These are phyloP conservation scores for Arabis alpina DNA, from an alignment of 345 rosid genomes.

Conservation along the genomic window DNA sequence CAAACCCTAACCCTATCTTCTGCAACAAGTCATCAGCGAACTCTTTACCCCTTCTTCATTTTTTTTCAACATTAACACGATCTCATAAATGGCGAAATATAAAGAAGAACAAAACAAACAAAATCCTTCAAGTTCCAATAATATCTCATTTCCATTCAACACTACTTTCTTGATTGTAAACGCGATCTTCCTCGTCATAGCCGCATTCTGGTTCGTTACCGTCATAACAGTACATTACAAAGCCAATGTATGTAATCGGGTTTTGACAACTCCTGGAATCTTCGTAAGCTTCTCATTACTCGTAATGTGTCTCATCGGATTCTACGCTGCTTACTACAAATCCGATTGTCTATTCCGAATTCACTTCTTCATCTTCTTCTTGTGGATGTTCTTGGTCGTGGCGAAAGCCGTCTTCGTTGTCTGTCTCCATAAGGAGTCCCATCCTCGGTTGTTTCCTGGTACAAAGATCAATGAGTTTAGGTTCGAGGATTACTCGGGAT, in stretches of 20 bases:
- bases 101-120: conserved; percentile 29
- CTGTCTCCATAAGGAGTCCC: conserved; percentile 18
- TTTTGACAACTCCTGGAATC: conserved; percentile 31
- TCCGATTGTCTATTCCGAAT: conserved; percentile 44
- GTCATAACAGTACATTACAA: conserved; percentile 36
- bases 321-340: conserved; percentile 39
- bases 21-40: conserved; percentile 10
- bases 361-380: conserved; percentile 42
- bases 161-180: conserved; percentile 37
- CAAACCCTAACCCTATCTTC: conserved; percentile 32
- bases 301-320: conserved; percentile 24
- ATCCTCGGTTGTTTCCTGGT: conserved; percentile 41
- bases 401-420: conserved; percentile 33
- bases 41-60: not conserved
- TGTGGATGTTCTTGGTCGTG: conserved; percentile 41
- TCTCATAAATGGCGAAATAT: conserved; percentile 22
- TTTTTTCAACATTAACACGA: not conserved
- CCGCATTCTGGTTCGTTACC: conserved; percentile 32
- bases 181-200: conserved; percentile 32
- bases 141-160: conserved; percentile 37
- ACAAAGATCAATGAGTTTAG: conserved; percentile 40
- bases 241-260: conserved; percentile 33
- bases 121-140: not conserved
- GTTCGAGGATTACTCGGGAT: conserved; percentile 41
- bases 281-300: conserved; percentile 42